Evolutionary conservation across 768 basidiomycete genomes (phyloP).

Genomic region (Serendipita indica): DNA sequence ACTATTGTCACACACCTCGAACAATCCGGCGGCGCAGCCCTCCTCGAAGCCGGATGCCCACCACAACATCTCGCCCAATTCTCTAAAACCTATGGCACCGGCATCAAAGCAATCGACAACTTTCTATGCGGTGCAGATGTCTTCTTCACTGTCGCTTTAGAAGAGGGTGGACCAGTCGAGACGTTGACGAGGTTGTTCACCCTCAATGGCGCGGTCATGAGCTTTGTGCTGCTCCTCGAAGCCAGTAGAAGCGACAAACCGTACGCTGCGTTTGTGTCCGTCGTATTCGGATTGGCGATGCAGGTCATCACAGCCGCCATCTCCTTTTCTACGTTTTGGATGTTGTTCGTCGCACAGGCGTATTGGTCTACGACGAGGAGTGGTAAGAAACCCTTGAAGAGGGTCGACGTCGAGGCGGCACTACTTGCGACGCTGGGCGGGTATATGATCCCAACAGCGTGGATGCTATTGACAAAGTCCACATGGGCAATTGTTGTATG

Average conservation of each 20-base stretch:
- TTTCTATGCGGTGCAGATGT: neutral
- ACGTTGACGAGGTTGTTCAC: neutral
- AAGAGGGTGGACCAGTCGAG: neutral
- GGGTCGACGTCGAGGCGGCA: neutral
- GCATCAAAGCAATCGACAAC: neutral
- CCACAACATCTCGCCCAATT: neutral
- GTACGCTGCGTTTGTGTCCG: neutral
- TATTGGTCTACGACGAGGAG: neutral
- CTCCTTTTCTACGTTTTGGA: neutral
- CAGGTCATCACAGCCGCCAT: constrained; percentile 7
- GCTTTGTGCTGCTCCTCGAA: neutral
- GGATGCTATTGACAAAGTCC: neutral
- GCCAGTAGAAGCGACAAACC: neutral
- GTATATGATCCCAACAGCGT: constrained; percentile 1
- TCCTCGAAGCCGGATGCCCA: neutral
- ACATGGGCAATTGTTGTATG: neutral
- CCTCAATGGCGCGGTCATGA: neutral
- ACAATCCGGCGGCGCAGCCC: neutral
- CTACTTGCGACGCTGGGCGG: neutral
- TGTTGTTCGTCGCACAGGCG: neutral
- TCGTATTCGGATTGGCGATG: neutral
- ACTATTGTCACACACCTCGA: neutral
- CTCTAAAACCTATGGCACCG: neutral
- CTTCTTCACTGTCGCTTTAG: neutral
- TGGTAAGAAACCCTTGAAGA: neutral